Evolutionary conservation across 345 rosid genomes (phyloP).

Genomic region (Hibiscus mutabilis): DNA sequence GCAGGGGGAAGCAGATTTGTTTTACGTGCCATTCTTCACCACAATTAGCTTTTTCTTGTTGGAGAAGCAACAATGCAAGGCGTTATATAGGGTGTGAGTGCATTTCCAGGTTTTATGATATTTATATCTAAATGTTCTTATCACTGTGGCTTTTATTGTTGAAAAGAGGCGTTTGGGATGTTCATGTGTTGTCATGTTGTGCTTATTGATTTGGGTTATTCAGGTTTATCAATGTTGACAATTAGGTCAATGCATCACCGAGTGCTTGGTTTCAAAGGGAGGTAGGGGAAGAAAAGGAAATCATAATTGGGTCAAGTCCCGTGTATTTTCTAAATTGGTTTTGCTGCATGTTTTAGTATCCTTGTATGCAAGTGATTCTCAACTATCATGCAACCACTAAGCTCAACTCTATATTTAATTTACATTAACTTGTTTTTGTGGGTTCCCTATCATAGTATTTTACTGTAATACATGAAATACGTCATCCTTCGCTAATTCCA

Average conservation of each 20-base stretch:
- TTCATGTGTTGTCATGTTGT: not conserved
- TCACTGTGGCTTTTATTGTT: not conserved
- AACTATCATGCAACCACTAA: not conserved
- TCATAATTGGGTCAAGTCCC: not conserved
- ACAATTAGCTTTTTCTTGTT: constrained; percentile 88
- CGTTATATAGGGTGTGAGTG: constrained; percentile 99
- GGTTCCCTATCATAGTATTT: not conserved
- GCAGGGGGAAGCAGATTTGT: constrained; percentile 84
- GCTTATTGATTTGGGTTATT: not conserved
- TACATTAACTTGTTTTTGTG: not conserved
- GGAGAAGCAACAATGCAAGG: constrained; percentile 95
- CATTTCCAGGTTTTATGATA: constrained; percentile 25
- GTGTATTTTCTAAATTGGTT: not conserved
- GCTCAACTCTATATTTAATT: constrained; percentile 1
- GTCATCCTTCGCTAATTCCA: not conserved
- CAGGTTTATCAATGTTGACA: not conserved
- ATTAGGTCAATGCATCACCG: not conserved
- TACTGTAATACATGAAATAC: not conserved
- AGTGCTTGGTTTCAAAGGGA: not conserved
- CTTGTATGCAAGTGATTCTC: not conserved
- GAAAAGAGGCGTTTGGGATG: too few relatives aligned
- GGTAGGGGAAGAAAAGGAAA: not conserved
- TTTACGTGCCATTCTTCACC: constrained; percentile 82
- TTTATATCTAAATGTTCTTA: not conserved
- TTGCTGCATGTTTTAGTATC: not conserved